Evolutionary conservation across 345 rosid species (phyloP).

Genomic region (Triadica sebifera): DNA sequence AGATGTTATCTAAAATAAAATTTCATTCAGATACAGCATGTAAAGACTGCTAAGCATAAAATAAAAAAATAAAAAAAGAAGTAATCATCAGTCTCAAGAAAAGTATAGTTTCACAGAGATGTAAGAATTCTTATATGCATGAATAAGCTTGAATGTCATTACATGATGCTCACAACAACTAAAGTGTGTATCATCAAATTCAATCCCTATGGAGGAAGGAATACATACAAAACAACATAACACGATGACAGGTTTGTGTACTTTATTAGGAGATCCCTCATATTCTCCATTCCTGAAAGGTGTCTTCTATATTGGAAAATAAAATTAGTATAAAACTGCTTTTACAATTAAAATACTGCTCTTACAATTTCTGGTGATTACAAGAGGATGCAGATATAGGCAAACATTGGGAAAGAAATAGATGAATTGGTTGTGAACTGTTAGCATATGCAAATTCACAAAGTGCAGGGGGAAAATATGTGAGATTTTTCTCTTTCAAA

Average conservation of each 20-base stretch:
- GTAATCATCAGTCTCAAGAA: too few relatives aligned
- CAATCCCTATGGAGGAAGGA: neutral
- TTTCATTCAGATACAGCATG: too few relatives aligned
- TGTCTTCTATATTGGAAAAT: neutral
- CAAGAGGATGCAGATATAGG: slow-evolving; percentile 4
- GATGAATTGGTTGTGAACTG: slow-evolving; percentile 3
- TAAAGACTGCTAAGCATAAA: too few relatives aligned
- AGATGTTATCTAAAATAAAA: too few relatives aligned
- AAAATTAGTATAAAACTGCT: neutral
- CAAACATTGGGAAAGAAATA: neutral
- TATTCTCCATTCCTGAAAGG: neutral
- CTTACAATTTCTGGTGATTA: neutral
- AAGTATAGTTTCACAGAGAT: neutral
- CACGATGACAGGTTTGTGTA: neutral
- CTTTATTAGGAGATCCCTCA: neutral
- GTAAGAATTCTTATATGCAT: too few relatives aligned
- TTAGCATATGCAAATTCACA: neutral
- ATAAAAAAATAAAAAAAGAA: too few relatives aligned
- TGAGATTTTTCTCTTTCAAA: slow-evolving; percentile 10
- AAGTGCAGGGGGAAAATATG: neutral
- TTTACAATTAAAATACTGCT: neutral
- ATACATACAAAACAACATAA: neutral
- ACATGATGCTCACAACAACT: neutral
- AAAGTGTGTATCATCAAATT: neutral
- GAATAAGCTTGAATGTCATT: neutral